Conservation (phyloP, 768 basidiomycete genomes). For the Mycena crocata region DNA sequence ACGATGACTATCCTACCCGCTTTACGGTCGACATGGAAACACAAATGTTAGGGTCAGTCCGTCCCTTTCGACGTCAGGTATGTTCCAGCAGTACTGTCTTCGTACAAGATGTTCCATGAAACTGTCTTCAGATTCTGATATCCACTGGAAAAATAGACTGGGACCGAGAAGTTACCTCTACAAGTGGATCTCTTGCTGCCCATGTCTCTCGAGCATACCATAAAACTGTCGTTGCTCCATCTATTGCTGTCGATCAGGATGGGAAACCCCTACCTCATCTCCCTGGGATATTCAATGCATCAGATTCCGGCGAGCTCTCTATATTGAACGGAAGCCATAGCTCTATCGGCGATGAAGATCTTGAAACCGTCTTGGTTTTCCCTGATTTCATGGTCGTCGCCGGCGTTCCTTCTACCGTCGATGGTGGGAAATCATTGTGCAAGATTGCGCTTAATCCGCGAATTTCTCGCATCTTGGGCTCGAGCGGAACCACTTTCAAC, state of each 20-base stretch:
- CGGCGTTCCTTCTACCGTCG: constrained; percentile 70
- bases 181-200: constrained; percentile 76
- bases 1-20: constrained; percentile 77
- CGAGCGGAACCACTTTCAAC: constrained; percentile 59
- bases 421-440: constrained; percentile 80
- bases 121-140: constrained; percentile 73
- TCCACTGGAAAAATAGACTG: constrained; percentile 93
- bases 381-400: constrained; percentile 92
- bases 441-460: constrained; percentile 69
- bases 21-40: constrained; percentile 86
- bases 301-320: constrained; percentile 67
- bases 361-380: constrained; percentile 89
- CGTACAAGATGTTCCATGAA: background rate
- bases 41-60: constrained; percentile 85
- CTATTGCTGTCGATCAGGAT: constrained; percentile 38
- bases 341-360: constrained; percentile 69
- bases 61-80: constrained; percentile 87
- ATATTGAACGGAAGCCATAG: constrained; percentile 88
- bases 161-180: constrained; percentile 83
- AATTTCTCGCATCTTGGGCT: constrained; percentile 59
- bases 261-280: constrained; percentile 39
- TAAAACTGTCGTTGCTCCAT: constrained; percentile 31
- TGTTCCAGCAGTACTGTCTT: background rate
- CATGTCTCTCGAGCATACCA: constrained; percentile 37
- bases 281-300: constrained; percentile 69